Base-by-base conservation (phyloP, 192 early-diverging fungal genomes). In the Podila minutissima region DNA sequence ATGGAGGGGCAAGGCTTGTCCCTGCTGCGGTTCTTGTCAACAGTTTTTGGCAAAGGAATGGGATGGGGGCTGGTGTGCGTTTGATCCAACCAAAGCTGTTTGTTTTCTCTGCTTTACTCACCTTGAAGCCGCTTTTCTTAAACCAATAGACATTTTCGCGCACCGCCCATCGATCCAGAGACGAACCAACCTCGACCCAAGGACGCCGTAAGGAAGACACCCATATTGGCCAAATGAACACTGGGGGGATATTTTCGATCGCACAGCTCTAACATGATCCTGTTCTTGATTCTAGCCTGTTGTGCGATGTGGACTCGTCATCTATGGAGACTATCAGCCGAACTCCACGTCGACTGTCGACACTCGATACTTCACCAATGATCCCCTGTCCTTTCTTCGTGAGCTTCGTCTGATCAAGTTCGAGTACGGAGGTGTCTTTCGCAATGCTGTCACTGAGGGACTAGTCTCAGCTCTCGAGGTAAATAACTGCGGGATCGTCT, bases 381-480 rank as follows among this genome's bases (percentile, higher is more conserved):
- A 90, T 49, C 74, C 83, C 12, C 58, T 79, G 24, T 57, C 83
- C 8, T 90, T 87, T 66, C 78, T 86, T 13, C 70, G 79, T 3
- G 82, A 88, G 15, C 65, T 90, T 26, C 74, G 78, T 41, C 68
- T 59, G 12, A 86, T 91, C 38, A 51, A 24, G 17, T 92, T 86
- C 75, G 70, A 82, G 28, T 71, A 88, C 60, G 89, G 89, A 17
- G 87, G 88, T 15, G 87, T 89, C 28, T 68, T 89, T 22, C 69
- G 83, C 7, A 89, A 92, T 76, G 91, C 91, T 12, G 86, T 91
- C 13, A 81, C 82, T 19, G 91, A 92, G 59, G 91, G 91, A 12
- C 73, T 92, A 20, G 89, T 90, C 20, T 88, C 85, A 22, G 91
- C 89, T 10, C 67, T 92, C 32, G 91, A 92, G 83, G 88, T 90